Evolutionary conservation across 1,284 basidiomycete genomes (phyloP).

Genomic region (Pholiota adiposa): DNA sequence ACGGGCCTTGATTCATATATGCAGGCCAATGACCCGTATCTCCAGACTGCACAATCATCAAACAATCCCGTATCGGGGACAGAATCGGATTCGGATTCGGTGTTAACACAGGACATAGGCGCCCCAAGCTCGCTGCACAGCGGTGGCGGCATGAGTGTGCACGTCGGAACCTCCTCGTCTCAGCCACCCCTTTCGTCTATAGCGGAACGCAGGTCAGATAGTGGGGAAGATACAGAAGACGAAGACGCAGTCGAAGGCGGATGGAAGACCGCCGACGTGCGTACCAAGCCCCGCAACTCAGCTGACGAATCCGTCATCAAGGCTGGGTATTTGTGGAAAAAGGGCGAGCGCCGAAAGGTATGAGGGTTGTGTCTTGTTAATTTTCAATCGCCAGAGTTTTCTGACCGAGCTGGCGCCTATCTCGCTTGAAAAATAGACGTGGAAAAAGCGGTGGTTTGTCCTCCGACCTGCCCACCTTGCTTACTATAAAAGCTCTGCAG

Average conservation of each 20-base stretch:
- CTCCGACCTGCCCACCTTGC: conserved; percentile 89
- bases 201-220: conserved; percentile 69
- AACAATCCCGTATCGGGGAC: conserved; percentile 68
- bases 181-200: conserved; percentile 72
- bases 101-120: conserved; percentile 56
- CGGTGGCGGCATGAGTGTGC: conserved; percentile 31
- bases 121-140: conserved; percentile 37
- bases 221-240: conserved; percentile 77
- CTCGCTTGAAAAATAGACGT: conserved; percentile 61
- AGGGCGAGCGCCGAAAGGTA: conserved; percentile 96
- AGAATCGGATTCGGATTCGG: conserved; percentile 87
- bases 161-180: conserved; percentile 39
- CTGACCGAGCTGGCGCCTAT: conserved; percentile 7
- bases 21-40: background rate
- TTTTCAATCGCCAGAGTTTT: background rate
- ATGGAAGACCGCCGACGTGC: conserved; percentile 56
- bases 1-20: background rate
- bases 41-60: conserved; percentile 37
- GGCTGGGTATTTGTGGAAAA: conserved; percentile 93
- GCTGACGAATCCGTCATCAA: conserved; percentile 82
- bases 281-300: conserved; percentile 44
- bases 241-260: conserved; percentile 69
- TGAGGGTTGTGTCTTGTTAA: background rate
- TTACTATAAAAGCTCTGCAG: conserved; percentile 95
- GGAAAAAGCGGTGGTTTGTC: conserved; percentile 99